Conservation (phyloP, 352 stramenopile species). For the Globisporangium carolinianum region DNA sequence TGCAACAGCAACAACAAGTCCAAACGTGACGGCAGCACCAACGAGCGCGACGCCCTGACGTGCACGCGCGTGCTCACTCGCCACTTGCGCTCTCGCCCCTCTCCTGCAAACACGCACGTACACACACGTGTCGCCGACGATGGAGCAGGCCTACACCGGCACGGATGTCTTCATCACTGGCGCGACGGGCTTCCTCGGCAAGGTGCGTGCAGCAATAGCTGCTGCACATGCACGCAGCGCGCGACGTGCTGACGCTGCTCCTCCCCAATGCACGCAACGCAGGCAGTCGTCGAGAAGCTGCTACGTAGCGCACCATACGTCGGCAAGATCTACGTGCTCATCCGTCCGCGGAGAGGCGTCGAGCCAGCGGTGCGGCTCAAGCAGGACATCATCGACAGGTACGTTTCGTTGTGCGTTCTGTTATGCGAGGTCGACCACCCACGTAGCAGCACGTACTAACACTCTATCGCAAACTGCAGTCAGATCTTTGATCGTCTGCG, state of each 20-base stretch:
- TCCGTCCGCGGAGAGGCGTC: constrained; percentile 71
- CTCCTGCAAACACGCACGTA: neutral
- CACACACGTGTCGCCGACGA: constrained; percentile 8
- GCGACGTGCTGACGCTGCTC: neutral
- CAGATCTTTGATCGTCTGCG: constrained; percentile 68
- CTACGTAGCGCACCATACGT: constrained; percentile 58
- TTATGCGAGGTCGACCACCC: too few species aligned
- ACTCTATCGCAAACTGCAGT: constrained; percentile 15
- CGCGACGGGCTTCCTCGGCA: constrained; percentile 82
- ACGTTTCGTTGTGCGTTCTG: neutral
- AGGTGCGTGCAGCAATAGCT: constrained; percentile 25
- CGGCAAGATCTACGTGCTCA: constrained; percentile 67
- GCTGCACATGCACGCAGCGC: constrained; percentile 3
- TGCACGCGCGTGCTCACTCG: too few species aligned
- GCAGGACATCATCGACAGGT: constrained; percentile 69
- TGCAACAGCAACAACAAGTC: too few species aligned
- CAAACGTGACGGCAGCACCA: too few species aligned
- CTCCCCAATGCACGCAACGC: neutral
- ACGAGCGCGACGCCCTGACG: too few species aligned
- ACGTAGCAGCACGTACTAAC: neutral
- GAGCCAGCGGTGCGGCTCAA: constrained; percentile 39
- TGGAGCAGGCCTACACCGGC: constrained; percentile 50
- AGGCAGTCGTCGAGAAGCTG: constrained; percentile 80
- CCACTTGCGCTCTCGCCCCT: neutral
- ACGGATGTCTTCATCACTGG: constrained; percentile 82